Base-by-base conservation (phyloP, 2,329 filamentous ascomycete species). In the Alternaria triticimaculans region DNA sequence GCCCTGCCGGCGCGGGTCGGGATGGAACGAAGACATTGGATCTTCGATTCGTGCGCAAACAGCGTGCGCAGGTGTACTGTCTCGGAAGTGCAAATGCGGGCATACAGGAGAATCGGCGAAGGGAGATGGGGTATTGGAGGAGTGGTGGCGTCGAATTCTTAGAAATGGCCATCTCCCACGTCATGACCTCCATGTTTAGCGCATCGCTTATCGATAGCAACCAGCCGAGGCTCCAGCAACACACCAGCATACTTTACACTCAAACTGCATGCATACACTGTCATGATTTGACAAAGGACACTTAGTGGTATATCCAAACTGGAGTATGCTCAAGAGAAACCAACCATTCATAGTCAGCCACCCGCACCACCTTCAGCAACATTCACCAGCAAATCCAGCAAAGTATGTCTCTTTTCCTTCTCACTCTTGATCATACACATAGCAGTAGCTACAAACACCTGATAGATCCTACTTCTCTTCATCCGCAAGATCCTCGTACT, bases 51-150 rank as follows among this genome's bases (percentile, higher is more conserved):
- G 72, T 74, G 73, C 79, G 80, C 78, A 81, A 60, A 65, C 78
- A 81, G 77, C 80, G 77, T 75, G 79, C 72, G 73, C 77, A 82
- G 53, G 78, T 74, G 26, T 76, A 77, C 18, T 66, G 63, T 66
- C 65, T 67, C 43, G 63, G 46, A 15, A 58, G 44, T n/a, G 65
- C 62, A 55, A 67, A 65, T 56, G 67, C 62, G 66, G 68, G 69
- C 77, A 80, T 80, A 68, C 76, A 77, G 72, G 28, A 23, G 25
- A n/a, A 23, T 45, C 18, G 11, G 15, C 23, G 59, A 51, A 21
- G 11, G 48, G 49, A 18, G 55, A 60, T 59, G 63, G 44, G 49
- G 23, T 49, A 33, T 46, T 8, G 37, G 48, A 28, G 21, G n/a
- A 43, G 28, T 15, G 18, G 28, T 15, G 37, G 5, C 10, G 46